Base-by-base conservation (phyloP, 768 basidiomycete species). In the Auricularia cornea region DNA sequence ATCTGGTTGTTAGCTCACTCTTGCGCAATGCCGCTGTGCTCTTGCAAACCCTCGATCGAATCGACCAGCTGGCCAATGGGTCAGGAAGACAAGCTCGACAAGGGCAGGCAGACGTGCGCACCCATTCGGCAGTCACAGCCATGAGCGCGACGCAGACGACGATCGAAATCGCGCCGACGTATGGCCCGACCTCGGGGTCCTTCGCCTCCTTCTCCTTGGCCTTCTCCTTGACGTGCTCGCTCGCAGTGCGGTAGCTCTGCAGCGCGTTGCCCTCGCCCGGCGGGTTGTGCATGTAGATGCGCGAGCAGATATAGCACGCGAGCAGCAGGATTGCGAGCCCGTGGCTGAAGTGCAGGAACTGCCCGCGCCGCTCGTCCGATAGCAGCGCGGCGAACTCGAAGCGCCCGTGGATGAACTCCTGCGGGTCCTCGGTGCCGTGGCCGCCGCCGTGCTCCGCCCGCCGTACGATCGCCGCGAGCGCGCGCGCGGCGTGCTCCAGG, bases 121-220 rank as follows among this genome's bases (percentile, higher is more conserved):
- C 85, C 78, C 82, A 89, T 79, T 88, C 87, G 23, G 85, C 87
- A 3, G 89, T 90, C 31, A 79, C 77, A 35, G 83, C 86, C 84
- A 88, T 84, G 32, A 90, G 70, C 11, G 71, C 83, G 48, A 90
- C 81, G 33, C 81, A 81, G 38, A 83, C 52, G 3, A 74, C 40
- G 2, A 90, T 78, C 63, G 86, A 75, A 3, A 72, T 68, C 16
- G 88, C 74, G 68, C 84, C 85, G 2, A 86, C 81, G 74, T 80
- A 88, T 68, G 84, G 85, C 67, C 84, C 88, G 28, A 85, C 78
- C 38, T 62, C 48, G 29, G 62, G 54, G 54, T 57, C 28, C 12
- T 26, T 16, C 12, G 16, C 32, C 59, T 59, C 35, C 31, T 33
- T 48, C 44, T 60, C 63, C 41, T 60, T 60, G 3, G 54, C 81